Percentiles rank a stretch among this genome's conserved stretches.
Evolutionary conservation across 352 stramenopile genomes (phyloP).

Genomic region (Globisporangium irregulare): DNA sequence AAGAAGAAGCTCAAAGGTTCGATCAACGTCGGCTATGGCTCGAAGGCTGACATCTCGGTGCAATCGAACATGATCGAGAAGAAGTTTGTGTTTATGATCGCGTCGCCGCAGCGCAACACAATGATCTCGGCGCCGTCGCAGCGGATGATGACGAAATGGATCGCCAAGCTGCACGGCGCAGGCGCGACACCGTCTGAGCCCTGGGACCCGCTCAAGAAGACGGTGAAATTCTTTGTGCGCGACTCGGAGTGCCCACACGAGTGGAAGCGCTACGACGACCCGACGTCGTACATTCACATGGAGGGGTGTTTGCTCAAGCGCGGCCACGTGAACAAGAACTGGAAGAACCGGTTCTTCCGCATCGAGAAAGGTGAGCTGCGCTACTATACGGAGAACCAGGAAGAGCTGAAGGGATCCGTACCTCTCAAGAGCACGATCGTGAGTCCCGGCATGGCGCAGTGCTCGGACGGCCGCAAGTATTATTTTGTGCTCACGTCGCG

Average conservation of each 20-base stretch:
- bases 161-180: conserved; percentile 65
- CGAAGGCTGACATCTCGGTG: conserved; percentile 77
- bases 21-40: conserved; percentile 67
- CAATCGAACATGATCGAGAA: conserved; percentile 82
- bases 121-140: conserved; percentile 80
- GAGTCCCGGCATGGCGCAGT: conserved; percentile 80
- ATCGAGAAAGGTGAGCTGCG: conserved; percentile 77
- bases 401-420: conserved; percentile 67
- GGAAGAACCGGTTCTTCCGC: conserved; percentile 88
- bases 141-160: conserved; percentile 82
- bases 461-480: conserved; percentile 72
- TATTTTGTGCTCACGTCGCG: conserved; percentile 86
- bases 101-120: conserved; percentile 68
- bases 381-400: conserved; percentile 84
- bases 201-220: conserved; percentile 79
- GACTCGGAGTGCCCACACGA: conserved; percentile 72
- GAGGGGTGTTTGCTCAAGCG: conserved; percentile 81
- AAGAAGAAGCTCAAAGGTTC: conserved; percentile 76
- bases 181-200: conserved; percentile 62
- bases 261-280: conserved; percentile 85
- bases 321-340: conserved; percentile 85
- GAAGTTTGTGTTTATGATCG: conserved; percentile 80
- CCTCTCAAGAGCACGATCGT: conserved; percentile 77
- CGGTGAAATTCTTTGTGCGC: conserved; percentile 79
- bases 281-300: conserved; percentile 86